phyloP scores from a whole-genome alignment of 2,329 filamentous ascomycete species.

The Talaromyces sp. region DNA sequence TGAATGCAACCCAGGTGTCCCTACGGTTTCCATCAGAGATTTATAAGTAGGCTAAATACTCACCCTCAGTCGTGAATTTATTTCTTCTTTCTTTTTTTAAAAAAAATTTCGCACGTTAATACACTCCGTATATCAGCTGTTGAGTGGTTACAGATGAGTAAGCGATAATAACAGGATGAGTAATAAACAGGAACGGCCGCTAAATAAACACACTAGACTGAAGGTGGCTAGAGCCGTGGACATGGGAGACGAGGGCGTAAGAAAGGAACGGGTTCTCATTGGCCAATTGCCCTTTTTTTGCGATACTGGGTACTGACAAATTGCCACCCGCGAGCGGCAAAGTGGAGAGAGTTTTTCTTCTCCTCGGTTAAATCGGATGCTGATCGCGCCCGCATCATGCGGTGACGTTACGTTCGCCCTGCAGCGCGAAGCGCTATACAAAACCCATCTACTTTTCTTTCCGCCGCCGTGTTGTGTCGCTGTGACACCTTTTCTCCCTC shows the following conservation, averaged over 20 bases:
- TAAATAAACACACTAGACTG: no score
- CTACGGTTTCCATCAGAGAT: no score
- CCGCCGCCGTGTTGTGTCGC: not conserved
- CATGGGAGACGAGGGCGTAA: no score
- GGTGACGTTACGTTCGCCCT: not conserved
- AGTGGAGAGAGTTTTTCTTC: not conserved
- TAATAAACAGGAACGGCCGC: no score
- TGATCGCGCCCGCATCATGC: not conserved
- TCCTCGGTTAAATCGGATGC: not conserved
- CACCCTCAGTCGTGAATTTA: no score
- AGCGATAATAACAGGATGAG: no score
- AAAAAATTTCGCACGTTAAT: no score
- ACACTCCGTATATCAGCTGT: no score
- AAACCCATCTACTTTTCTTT: not conserved
- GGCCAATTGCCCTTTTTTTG: not conserved
- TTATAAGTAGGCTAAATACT: no score
- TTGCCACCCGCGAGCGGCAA: not conserved
- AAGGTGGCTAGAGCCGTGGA: no score
- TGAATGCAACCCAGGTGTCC: no score
- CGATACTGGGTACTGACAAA: not conserved
- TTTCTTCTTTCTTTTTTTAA: not conserved
- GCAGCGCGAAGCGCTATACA: not conserved
- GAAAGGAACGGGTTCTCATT: not conserved
- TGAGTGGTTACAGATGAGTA: no score
- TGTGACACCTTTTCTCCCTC: not conserved